Evolutionary conservation across 305 asterid genomes (phyloP), one percentile per base, ranked within the genome.

Genomic region (Vinca major): DNA sequence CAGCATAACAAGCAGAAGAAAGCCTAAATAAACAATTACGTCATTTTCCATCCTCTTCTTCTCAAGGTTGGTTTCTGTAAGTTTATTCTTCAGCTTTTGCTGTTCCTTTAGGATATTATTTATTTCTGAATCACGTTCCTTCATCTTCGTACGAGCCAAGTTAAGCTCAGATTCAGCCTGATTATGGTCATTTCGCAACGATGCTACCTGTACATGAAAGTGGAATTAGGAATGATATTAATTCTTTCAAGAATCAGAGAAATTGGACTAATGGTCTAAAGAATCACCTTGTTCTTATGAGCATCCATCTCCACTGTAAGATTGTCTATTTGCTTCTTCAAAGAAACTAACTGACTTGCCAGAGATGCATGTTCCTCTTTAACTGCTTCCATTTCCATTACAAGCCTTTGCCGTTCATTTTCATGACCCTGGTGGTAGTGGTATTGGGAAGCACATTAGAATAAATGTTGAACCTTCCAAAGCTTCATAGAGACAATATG

Each of bases 11-110:
- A 63, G 71, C 68, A 77, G 8, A 64, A 49, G 13, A 14, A 64
- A 43, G 37, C 60, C 60, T 63, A 69, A 75, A 76, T 36, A 40
- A 43, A 63, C 47, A 69, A 61, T 67, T 75, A 93, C 99, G 85
- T 93, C 99, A 81, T 93, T 93, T 80, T 90, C 97, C 92, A 89
- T 75, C 83, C 84, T 87, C 84, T 93, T 93, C 81, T 77, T 87
- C 82, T 93, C 96, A 53, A 93, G 84, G 78, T 84, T 88, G 68
- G 83, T 83, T 79, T 87, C 97, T 7, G 83, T 89, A 66, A 93
- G 83, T 75, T 79, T 89, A 73, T 82, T 80, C 71, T 87, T 87
- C 78, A 93, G 81, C 60, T 56, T 78, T 78, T 90, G 83, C 82
- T 90, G 99, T 73, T 88, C 84, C 84, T 87, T 93, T 74, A 86